phyloP scores from a whole-genome alignment of 2,329 filamentous ascomycete genomes.

The Fusarium dimerum region DNA sequence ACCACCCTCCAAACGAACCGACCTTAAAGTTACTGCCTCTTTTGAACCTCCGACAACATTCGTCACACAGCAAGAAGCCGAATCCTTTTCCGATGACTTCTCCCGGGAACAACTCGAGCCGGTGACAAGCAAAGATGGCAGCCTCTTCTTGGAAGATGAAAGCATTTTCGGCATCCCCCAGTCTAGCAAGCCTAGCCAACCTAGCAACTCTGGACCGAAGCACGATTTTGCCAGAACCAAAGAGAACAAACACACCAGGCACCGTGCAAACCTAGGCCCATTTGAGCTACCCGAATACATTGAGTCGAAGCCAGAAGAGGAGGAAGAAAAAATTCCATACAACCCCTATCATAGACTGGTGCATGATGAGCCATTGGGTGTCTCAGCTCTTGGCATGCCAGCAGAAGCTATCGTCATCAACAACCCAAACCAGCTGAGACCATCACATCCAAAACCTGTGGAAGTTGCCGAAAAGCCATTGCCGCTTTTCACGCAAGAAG shows the following conservation, averaged over 20 bases:
- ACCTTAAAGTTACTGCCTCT: background rate
- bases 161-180: background rate
- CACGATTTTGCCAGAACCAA: too few relatives aligned
- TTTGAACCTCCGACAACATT: background rate
- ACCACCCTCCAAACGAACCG: background rate
- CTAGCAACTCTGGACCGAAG: background rate
- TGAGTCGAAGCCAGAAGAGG: background rate
- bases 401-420: slow-evolving; percentile 51
- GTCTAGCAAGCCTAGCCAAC: background rate
- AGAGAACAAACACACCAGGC: background rate
- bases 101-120: background rate
- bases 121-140: background rate
- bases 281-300: background rate
- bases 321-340: too few relatives aligned
- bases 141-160: background rate
- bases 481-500: slow-evolving; percentile 15
- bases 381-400: slow-evolving; percentile 37
- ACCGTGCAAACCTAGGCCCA: background rate
- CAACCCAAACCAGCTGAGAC: slow-evolving; percentile 36
- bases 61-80: background rate
- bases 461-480: slow-evolving; percentile 21
- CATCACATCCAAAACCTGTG: slow-evolving; percentile 10
- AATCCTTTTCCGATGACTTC: background rate
- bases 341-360: slow-evolving; percentile 30
- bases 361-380: slow-evolving; percentile 31